phyloP scores from a whole-genome alignment of 441 rosid genomes.

The Brassica hybrid region DNA sequence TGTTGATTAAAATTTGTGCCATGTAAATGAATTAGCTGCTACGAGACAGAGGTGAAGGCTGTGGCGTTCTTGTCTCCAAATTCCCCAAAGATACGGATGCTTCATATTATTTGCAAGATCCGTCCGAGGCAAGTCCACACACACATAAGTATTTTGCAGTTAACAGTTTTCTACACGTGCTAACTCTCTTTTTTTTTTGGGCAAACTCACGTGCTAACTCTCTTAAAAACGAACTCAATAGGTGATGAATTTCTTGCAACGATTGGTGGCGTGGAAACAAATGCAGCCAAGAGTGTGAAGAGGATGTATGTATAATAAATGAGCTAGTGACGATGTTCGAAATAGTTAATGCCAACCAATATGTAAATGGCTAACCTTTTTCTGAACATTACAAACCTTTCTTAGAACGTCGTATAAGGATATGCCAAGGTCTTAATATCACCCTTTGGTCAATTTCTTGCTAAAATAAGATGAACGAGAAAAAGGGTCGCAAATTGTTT shows the following conservation, averaged over 20 bases:
- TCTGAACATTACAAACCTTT: conserved; percentile 4
- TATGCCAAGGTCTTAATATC: conserved; percentile 13
- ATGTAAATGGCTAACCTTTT: conserved; percentile 26
- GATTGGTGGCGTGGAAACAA: conserved; percentile 43
- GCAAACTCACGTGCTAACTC: neutral
- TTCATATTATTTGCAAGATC: conserved; percentile 76
- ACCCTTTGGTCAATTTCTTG: conserved; percentile 21
- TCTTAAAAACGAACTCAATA: conserved; percentile 34
- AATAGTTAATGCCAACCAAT: conserved; percentile 22
- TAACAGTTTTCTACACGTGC: neutral
- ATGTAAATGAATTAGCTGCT: conserved; percentile 55
- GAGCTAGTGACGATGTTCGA: conserved; percentile 13
- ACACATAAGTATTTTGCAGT: neutral
- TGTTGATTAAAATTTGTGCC: neutral
- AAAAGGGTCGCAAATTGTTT: neutral
- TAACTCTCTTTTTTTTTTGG: too few species aligned
- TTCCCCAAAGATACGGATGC: conserved; percentile 78
- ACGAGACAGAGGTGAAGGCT: conserved; percentile 77
- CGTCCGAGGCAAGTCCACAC: conserved; percentile 62
- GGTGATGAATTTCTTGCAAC: conserved; percentile 54
- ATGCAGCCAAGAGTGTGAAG: conserved; percentile 39
- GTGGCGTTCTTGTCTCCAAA: conserved; percentile 82
- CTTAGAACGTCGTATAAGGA: conserved; percentile 26
- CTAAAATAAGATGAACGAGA: conserved; percentile 26
- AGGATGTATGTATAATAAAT: neutral